These are phyloP conservation scores for Hypsizygus marmoreus DNA, from an alignment of 768 basidiomycete genomes.

Conservation along the genomic window DNA sequence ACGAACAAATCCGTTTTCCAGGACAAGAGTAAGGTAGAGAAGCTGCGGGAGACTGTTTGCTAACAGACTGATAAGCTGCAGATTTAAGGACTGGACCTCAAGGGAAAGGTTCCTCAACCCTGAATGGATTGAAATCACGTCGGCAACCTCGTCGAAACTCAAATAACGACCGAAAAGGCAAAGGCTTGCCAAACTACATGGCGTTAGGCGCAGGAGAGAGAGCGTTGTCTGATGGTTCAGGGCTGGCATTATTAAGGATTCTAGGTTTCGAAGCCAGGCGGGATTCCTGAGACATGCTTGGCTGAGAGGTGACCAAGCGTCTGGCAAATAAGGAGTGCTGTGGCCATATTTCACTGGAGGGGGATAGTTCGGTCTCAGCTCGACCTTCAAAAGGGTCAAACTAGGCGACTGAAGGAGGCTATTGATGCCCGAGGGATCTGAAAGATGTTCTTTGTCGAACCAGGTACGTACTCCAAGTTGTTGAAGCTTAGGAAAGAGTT, in stretches of 20 bases:
- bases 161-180: not conserved
- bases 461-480: not conserved
- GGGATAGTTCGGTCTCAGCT: no score
- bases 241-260: conserved; percentile 3
- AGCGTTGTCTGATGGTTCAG: conserved; percentile 2
- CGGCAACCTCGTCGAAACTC: not conserved
- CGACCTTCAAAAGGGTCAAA: no score
- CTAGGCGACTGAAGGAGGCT: not conserved
- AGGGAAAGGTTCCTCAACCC: not conserved
- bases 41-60: not conserved
- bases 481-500: not conserved
- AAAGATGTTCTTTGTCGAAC: not conserved
- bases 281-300: not conserved
- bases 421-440: conserved; percentile 1
- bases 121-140: no score
- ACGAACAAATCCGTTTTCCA: not conserved
- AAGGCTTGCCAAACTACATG: not conserved
- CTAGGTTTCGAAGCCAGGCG: not conserved
- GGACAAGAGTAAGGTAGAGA: conserved; percentile 4
- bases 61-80: not conserved
- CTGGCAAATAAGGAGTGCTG: not conserved
- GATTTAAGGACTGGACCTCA: not conserved
- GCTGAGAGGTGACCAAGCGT: not conserved
- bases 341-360: not conserved
- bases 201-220: not conserved